Conservation (phyloP, 768 basidiomycete genomes). For the Solioccasus polychromus region DNA sequence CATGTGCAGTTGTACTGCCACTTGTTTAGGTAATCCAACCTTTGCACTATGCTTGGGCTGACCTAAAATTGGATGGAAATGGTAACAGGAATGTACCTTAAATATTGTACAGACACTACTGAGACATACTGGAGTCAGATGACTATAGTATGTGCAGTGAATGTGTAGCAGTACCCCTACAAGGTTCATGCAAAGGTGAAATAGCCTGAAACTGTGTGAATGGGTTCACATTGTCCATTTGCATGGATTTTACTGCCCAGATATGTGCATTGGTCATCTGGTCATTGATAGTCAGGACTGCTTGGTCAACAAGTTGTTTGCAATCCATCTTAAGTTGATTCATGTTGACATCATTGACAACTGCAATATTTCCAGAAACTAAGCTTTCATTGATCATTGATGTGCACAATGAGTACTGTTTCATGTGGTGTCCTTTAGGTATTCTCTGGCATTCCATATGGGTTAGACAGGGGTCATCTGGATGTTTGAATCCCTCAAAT, state of each 20-base stretch:
- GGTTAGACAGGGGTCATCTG: too few species aligned
- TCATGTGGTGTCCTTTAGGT: not conserved
- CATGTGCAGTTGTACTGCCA: too few species aligned
- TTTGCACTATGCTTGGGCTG: too few species aligned
- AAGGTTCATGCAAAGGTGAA: slow-evolving; percentile 36
- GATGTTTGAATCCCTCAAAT: not conserved
- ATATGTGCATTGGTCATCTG: slow-evolving; percentile 2
- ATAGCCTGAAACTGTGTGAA: slow-evolving; percentile 16
- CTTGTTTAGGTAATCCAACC: too few species aligned
- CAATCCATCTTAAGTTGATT: slow-evolving; percentile 2
- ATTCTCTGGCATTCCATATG: not conserved
- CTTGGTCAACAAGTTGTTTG: not conserved
- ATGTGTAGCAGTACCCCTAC: slow-evolving; percentile 4
- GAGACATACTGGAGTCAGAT: too few species aligned
- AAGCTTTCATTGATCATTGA: slow-evolving; percentile 10
- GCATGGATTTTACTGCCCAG: not conserved
- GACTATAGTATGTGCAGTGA: too few species aligned
- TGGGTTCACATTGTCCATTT: not conserved
- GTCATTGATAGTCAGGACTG: slow-evolving; percentile 1
- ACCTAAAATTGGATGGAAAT: too few species aligned
- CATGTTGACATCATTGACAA: slow-evolving; percentile 1
- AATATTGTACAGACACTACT: too few species aligned
- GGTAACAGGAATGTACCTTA: too few species aligned
- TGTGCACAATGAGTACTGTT: not conserved
- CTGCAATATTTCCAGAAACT: not conserved